Conservation (phyloP, 116 monocot species). For the Posidonia oceanica region DNA sequence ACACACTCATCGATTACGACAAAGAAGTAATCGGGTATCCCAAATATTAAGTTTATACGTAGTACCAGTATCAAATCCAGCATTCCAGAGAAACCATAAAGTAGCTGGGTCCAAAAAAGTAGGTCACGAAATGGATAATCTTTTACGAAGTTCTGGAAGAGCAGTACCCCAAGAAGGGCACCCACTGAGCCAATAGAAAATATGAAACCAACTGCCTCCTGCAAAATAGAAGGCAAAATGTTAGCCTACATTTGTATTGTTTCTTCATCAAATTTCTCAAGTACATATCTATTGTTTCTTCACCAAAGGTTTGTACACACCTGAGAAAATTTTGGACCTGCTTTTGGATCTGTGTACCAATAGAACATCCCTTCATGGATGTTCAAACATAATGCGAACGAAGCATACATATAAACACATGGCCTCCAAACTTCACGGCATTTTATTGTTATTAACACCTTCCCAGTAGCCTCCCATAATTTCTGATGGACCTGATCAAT, state of each 20-base stretch:
- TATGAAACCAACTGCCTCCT: constrained; percentile 64
- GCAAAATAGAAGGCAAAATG: constrained; percentile 5
- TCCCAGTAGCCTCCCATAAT: constrained; percentile 31
- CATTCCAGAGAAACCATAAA: constrained; percentile 47
- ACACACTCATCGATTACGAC: constrained; percentile 45
- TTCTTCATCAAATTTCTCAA: background rate
- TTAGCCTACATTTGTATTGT: background rate
- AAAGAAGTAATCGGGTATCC: constrained; percentile 53
- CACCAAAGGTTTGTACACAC: constrained; percentile 12
- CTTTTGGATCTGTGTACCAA: constrained; percentile 62
- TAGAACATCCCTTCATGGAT: constrained; percentile 84
- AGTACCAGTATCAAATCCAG: constrained; percentile 50
- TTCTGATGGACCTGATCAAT: constrained; percentile 41
- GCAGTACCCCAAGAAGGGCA: constrained; percentile 59
- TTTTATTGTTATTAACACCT: constrained; percentile 49
- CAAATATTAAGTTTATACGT: constrained; percentile 44
- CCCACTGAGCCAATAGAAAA: constrained; percentile 59
- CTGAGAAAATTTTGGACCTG: constrained; percentile 75
- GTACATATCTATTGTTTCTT: background rate
- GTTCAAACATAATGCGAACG: constrained; percentile 52
- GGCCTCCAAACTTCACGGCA: constrained; percentile 71
- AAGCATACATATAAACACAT: constrained; percentile 56
- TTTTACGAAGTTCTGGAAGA: constrained; percentile 66
- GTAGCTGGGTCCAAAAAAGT: constrained; percentile 62
- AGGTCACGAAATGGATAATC: constrained; percentile 46